phyloP scores from a whole-genome alignment of 345 rosid genomes.

The Citrus maxima region DNA sequence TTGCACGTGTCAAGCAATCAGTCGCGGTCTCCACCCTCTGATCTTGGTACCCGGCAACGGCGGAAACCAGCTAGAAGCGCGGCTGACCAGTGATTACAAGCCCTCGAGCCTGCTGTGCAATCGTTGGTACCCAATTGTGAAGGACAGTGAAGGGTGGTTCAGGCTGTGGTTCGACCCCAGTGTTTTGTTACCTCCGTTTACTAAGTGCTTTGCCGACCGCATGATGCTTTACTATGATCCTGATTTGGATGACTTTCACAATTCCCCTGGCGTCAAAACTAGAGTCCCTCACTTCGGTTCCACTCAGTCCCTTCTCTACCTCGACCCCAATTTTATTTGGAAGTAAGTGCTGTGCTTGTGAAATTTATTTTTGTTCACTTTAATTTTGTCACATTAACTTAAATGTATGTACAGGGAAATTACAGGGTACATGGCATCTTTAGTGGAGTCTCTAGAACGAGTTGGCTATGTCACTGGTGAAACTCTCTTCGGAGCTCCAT shows the following conservation, averaged over 20 bases:
- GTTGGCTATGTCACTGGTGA: slow-evolving; percentile 58
- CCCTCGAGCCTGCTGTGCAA: slow-evolving; percentile 51
- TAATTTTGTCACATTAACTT: not conserved
- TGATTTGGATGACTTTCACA: slow-evolving; percentile 60
- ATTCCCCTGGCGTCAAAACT: slow-evolving; percentile 77
- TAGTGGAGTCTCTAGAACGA: slow-evolving; percentile 56
- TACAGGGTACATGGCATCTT: slow-evolving; percentile 65
- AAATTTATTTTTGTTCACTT: too few species aligned
- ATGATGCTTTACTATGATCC: slow-evolving; percentile 67
- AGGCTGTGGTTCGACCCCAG: slow-evolving; percentile 77
- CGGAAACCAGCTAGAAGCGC: slow-evolving; percentile 80
- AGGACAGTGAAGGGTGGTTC: slow-evolving; percentile 72
- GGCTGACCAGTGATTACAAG: slow-evolving; percentile 55
- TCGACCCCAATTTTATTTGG: slow-evolving; percentile 63
- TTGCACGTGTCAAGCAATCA: slow-evolving; percentile 30
- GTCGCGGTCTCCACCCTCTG: slow-evolving; percentile 52
- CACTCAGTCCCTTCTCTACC: slow-evolving; percentile 60
- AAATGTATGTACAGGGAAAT: slow-evolving; percentile 29
- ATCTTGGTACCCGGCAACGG: slow-evolving; percentile 82
- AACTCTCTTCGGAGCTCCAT: slow-evolving; percentile 79
- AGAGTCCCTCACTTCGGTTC: slow-evolving; percentile 68
- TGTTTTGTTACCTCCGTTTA: slow-evolving; percentile 63
- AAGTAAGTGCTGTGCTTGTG: slow-evolving; percentile 36
- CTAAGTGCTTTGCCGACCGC: slow-evolving; percentile 67
- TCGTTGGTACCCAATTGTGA: slow-evolving; percentile 47